Base-by-base conservation (phyloP, 148 eudicot species). In the Diospyros lotus region DNA sequence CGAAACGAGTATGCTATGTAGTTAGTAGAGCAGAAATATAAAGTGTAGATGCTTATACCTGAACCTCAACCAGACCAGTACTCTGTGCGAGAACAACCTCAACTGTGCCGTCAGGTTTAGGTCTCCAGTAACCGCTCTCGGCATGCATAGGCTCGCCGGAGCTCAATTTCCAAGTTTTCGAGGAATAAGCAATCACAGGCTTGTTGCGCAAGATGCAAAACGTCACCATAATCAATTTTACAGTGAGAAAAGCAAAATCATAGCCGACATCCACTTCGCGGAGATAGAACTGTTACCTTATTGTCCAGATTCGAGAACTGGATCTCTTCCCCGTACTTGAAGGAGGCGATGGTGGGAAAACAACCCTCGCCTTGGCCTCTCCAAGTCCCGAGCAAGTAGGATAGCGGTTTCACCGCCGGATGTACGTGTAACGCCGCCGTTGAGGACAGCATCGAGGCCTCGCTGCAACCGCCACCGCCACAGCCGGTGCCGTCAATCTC, bases 61-160 rank as follows among this genome's bases (percentile, higher is more conserved):
- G 87, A 44, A 86, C 79, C 76, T 86, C 89, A 50, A 80, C 78
- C 3, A 86, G 87, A 61, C 89, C 89, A 51, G 89, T 86, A 77
- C 89, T 86, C 82, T 86, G 89, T 66, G 89, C 85, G 64, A 86
- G 77, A 68, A 84, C 89, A 38, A 86, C 85, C 82, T 86, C 87
- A 70, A 86, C 73, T n/a, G 87, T 75, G 1, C 87, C 89, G 40
- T 86, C 89, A 39, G 77, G 83, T 72, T 86, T 84, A 1, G 83
- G 83, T 74, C 89, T 78, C 85, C 87, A 86, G 68, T 75, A 86
- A 13, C 89, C 89, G 43, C 82, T 81, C 77, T 86, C 89, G 6
- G 87, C 71, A 72, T 86, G 89, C 89, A 86, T 86, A 5, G 89
- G 87, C 73, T 86, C 83, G 50, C 83, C 87, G 56, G 87, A 81